These are phyloP conservation scores for Xylaria venustula DNA, from an alignment of 495 filamentous ascomycete species.

Conservation along the genomic window DNA sequence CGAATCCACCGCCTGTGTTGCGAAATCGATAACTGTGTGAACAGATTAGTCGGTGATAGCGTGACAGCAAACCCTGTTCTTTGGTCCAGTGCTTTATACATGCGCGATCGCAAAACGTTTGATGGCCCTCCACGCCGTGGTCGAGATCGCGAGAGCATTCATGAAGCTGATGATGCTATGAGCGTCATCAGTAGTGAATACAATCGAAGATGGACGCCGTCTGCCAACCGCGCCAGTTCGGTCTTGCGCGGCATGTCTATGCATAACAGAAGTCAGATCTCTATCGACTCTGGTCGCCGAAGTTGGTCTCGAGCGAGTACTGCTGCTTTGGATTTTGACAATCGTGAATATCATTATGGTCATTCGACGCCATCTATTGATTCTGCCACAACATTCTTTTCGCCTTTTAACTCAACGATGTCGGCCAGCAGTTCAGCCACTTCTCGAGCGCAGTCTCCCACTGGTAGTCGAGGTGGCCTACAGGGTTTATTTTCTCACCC, in stretches of 20 bases:
- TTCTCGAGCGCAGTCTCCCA: constrained; percentile 55
- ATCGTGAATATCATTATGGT: constrained; percentile 66
- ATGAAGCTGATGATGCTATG: constrained; percentile 46
- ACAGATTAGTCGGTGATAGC: constrained; percentile 81
- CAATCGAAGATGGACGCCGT: constrained; percentile 35
- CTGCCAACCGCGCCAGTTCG: constrained; percentile 33
- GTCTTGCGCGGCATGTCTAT: constrained; percentile 51
- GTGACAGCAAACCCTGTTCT: constrained; percentile 85
- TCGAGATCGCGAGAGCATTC: constrained; percentile 45
- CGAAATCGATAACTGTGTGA: constrained; percentile 84
- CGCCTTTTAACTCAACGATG: constrained; percentile 67
- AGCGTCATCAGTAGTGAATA: constrained; percentile 57
- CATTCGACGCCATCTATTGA: constrained; percentile 72
- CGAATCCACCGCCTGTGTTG: constrained; percentile 91
- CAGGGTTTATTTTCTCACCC: constrained; percentile 44
- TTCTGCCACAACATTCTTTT: constrained; percentile 84
- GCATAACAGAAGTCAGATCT: constrained; percentile 61
- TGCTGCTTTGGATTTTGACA: constrained; percentile 63
- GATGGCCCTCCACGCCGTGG: constrained; percentile 56
- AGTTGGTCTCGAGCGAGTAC: constrained; percentile 54
- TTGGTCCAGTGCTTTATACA: constrained; percentile 89
- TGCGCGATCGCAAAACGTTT: constrained; percentile 71
- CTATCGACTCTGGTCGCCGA: constrained; percentile 66
- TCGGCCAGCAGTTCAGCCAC: constrained; percentile 59
- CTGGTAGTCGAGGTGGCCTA: constrained; percentile 52